Evolutionary conservation across 371 early-diverging fungal genomes (phyloP), one percentile per base, ranked within the genome.

Genomic region (Chytridium lagenaria): DNA sequence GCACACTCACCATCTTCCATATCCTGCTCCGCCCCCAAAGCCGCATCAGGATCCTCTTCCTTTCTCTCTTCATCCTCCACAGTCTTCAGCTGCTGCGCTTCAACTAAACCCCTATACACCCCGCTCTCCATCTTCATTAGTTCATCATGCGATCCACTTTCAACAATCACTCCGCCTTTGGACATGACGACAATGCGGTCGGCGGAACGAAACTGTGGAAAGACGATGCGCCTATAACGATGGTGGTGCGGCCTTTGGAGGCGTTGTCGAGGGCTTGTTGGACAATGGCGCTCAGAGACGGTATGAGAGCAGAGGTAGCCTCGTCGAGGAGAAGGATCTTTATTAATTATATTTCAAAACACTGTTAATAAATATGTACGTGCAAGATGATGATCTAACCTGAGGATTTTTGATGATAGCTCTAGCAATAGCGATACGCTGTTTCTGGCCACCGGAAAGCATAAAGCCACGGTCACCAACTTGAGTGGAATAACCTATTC

Each of bases 231-330:
- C 82, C 86, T 70, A 88, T 84, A 0, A 77, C 78, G 49, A 86
- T 67, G 0, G 86, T 86, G 26, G 86, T 86, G 31, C 86, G 69
- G 31, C 71, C 73, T 34, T 74, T 71, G 26, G 83, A 57, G 40
- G 79, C 86, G 38, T 40, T 67, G 55, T 84, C 86, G 37, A 85
- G 64, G 1, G 86, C 86, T 10, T 28, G 52, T 71, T 84, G 85
- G 12, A 84, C 84, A 31, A 82, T 71, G n/a, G 0, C 77, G 70
- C 71, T 90, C 90, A 30, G 82, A 77, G 28, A 69, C 59, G 28
- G 92, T 89, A 80, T 98, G 97, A 98, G 76, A 0, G 97, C 96
- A 3, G 93, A 92, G 0, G 99, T 98, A 0, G 98, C 96, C 80
- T 99, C 99, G 76, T 99, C 99, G 50, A 98, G 79, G 28, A 97